Evolutionary conservation across 345 rosid genomes (phyloP), one percentile per base, ranked within the genome.

Genomic region (Populus ilicifolia): DNA sequence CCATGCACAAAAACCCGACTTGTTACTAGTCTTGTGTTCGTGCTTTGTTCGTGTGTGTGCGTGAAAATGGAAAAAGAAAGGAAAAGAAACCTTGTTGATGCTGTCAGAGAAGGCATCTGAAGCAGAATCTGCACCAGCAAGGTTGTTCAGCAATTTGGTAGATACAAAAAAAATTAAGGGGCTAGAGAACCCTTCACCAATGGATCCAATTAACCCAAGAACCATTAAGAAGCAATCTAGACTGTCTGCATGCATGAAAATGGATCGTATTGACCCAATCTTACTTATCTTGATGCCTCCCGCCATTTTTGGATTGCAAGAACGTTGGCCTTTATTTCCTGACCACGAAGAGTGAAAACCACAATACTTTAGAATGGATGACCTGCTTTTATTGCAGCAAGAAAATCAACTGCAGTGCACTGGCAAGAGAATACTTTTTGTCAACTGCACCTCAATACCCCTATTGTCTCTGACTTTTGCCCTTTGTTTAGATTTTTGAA

Each of bases 191-290:
- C 94, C 97, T 80, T 91, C 93, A 27, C 90, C 91, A 21, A 89
- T 38, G n/a, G 94, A 85, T 64, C 98, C 94, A 67, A 91, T 73
- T 48, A 86, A 76, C n/a, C 94, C 98, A 4, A 93, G 79, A 39
- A 78, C 78, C 96, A 91, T 91, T 80, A 91, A 76, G 38, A 83
- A 38, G 89, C 64, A 74, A 76, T 93, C 93, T 7, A 81, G 86
- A 9, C 81, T 75, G 75, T 91, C 93, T 3, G 93, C 91, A 48
- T 90, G 93, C 86, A 87, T 85, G 79, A 93, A 91, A 77, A 88
- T 87, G 25, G 94, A 87, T 33, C 84, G 74, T 18, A 88, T 29
- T 1, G 92, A 86, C 29, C 84, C 71, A 1, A 76, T 71, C 21
- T 56, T 70, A 17, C 36, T 74, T 73, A 76, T 86, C 84, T 68